A percentile compares a stretch with the other conserved stretches of the same genome.
Conservation (phyloP, 768 basidiomycete genomes). For the Calvatia gigantea region DNA sequence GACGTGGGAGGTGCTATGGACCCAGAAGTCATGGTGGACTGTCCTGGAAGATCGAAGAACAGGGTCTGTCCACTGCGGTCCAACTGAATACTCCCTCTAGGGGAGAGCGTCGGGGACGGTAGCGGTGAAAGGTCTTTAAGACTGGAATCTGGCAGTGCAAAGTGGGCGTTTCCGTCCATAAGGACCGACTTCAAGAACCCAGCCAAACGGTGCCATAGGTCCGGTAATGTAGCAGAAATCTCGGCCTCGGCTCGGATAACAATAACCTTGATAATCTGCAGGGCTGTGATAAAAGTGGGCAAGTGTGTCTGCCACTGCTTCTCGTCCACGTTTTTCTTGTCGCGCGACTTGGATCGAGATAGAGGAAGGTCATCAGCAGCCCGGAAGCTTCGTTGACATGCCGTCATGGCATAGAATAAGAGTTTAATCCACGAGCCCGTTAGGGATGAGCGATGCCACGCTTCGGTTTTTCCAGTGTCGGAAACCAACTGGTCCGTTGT, state of each 20-base stretch:
- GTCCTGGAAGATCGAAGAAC: constrained; percentile 23
- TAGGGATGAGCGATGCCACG: constrained; percentile 43
- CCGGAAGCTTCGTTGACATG: constrained; percentile 38
- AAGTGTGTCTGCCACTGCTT: constrained; percentile 29
- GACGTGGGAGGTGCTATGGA: constrained; percentile 19
- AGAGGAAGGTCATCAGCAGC: constrained; percentile 19
- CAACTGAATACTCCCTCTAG: constrained; percentile 41
- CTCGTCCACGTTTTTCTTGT: constrained; percentile 24
- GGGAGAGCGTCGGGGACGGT: constrained; percentile 51
- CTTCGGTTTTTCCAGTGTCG: constrained; percentile 38
- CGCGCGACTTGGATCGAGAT: constrained; percentile 43
- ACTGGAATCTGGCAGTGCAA: constrained; percentile 36
- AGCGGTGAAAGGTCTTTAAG: constrained; percentile 39
- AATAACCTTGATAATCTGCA: constrained; percentile 69
- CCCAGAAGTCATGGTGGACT: constrained; percentile 19
- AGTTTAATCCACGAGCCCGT: constrained; percentile 60
- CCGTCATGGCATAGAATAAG: constrained; percentile 52
- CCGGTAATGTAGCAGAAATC: constrained; percentile 48
- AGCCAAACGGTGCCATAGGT: constrained; percentile 63
- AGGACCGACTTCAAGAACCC: constrained; percentile 48
- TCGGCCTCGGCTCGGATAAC: constrained; percentile 61
- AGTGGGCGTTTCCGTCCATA: constrained; percentile 57
- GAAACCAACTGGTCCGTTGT: constrained; percentile 41
- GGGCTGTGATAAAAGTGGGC: constrained; percentile 42
- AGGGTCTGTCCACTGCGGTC: constrained; percentile 25